A percentile compares a stretch with the other conserved stretches of the same genome.
Evolutionary conservation across 1,139 yeast genomes (phyloP).

Genomic region (Suhomyces yuchorum): DNA sequence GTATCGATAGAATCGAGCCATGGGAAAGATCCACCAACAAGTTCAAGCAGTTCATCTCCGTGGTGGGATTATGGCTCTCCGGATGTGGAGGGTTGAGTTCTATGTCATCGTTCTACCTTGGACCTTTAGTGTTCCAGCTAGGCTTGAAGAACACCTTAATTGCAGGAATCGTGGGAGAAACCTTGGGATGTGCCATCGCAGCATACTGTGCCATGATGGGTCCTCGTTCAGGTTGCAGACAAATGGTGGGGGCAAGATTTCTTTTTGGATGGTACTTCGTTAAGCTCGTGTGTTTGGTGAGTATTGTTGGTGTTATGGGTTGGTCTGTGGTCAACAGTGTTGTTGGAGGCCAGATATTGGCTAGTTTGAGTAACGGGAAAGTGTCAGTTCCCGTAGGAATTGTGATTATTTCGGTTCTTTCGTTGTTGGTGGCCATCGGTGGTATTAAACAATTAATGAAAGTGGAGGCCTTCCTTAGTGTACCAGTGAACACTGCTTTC

Average conservation of each 20-base stretch:
- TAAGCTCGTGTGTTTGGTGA: slow-evolving; percentile 66
- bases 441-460: slow-evolving; percentile 72
- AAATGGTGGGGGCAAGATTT: slow-evolving; percentile 79
- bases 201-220: slow-evolving; percentile 86
- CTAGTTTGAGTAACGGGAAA: slow-evolving; percentile 60
- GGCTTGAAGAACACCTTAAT: slow-evolving; percentile 64
- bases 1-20: slow-evolving; percentile 76
- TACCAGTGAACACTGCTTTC: slow-evolving; percentile 72
- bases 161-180: slow-evolving; percentile 62
- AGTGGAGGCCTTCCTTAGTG: slow-evolving; percentile 67
- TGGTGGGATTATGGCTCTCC: slow-evolving; percentile 77
- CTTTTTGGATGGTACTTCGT: slow-evolving; percentile 85
- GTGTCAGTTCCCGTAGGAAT: slow-evolving; percentile 76
- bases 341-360: slow-evolving; percentile 80
- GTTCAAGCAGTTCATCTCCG: slow-evolving; percentile 54
- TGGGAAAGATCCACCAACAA: slow-evolving; percentile 61
- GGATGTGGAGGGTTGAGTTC: slow-evolving; percentile 86
- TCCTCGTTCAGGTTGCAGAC: slow-evolving; percentile 83
- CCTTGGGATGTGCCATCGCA: slow-evolving; percentile 72
- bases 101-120: slow-evolving; percentile 77
- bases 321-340: slow-evolving; percentile 87
- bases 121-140: slow-evolving; percentile 68
- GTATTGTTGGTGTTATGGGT: slow-evolving; percentile 77
- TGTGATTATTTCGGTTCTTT: slow-evolving; percentile 62
- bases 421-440: slow-evolving; percentile 68